Base-by-base conservation (phyloP, 2,329 filamentous ascomycete genomes). In the Fusarium sp. region DNA sequence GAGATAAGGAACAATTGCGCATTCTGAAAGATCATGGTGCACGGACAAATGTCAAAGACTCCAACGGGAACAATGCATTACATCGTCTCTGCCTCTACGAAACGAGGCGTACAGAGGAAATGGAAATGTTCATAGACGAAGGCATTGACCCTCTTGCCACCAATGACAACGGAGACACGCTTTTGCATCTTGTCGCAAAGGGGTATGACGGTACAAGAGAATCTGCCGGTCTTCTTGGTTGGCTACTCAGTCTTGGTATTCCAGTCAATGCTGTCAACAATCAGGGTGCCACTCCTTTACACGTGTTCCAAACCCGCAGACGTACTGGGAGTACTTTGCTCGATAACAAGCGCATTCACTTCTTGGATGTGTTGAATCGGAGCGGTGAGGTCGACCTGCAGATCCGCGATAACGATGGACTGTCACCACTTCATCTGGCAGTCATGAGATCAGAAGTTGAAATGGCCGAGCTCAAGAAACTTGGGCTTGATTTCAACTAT, bases 251-350 rank as follows among this genome's bases (percentile, higher is more conserved):
- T n/a, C 43, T 71, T 6, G 64, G 64, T 1, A 60, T 77, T 21
- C 44, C 53, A 1, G 52, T 76, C 33, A 77, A 77, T n/a, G 63
- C 69, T 9, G 49, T 57, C 40, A 74, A 77, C n/a, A 67, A 46
- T 0, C 12, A 65, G 3, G 71, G 75, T 0, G 23, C n/a, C 7
- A 77, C 75, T 16, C 73, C 73, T 11, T 21, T 75, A 9, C 75
- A 77, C 18, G 4, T 75, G 4, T 66, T 23, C 30, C 59, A 66
- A 25, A 66, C 19, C 16, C 19, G 23, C 9, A 37, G 28, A 8
- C 11, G 33, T 6, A 19, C 23, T 9, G 42, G 40, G 16, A 8
- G 19, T 18, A 19, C n/a, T 10, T 15, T 21, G 15, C 6, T 6
- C 3, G 25, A 13, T 2, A 15, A 23, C 6, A 19, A 40, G 4